phyloP scores from a whole-genome alignment of 2,329 filamentous ascomycete genomes.

The Stemphylium lycopersici region DNA sequence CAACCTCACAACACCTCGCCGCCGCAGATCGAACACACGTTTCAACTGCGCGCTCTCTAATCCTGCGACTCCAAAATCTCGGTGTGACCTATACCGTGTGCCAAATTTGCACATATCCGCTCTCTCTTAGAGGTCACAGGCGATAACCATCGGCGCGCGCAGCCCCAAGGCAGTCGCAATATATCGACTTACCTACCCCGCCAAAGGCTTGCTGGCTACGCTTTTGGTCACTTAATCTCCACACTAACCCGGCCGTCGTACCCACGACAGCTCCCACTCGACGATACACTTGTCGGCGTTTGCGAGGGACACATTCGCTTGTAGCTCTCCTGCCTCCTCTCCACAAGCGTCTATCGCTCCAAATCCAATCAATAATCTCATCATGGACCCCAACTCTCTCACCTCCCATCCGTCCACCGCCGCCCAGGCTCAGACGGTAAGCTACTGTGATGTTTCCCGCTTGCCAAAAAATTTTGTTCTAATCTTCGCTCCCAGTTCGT shows the following conservation, averaged over 20 bases:
- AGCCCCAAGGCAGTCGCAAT: conserved; percentile 23
- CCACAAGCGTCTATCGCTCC: conserved; percentile 37
- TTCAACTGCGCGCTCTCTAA: conserved; percentile 43
- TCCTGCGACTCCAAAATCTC: conserved; percentile 30
- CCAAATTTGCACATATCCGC: conserved; percentile 36
- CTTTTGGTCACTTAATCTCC: conserved; percentile 45
- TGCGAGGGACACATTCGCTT: conserved; percentile 96
- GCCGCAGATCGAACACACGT: conserved; percentile 36
- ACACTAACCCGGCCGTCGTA: conserved; percentile 34
- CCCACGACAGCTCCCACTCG: conserved; percentile 32
- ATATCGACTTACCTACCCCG: conserved; percentile 25
- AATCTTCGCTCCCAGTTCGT: conserved; percentile 62
- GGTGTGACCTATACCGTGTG: conserved; percentile 13
- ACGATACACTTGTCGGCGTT: conserved; percentile 52
- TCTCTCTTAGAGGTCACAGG: conserved; percentile 35
- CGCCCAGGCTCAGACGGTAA: conserved; percentile 81
- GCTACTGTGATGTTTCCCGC: conserved; percentile 32
- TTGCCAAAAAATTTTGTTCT: conserved; percentile 22
- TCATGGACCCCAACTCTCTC: conserved; percentile 76
- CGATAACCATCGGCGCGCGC: conserved; percentile 34
- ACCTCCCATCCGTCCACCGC: conserved; percentile 92
- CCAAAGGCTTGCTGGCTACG: conserved; percentile 53
- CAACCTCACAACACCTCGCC: conserved; percentile 31
- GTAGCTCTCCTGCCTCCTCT: conserved; percentile 82
- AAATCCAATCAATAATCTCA: conserved; percentile 46